These are phyloP conservation scores for Fusarium humuli DNA, from an alignment of 2,329 filamentous ascomycete species.

Conservation along the genomic window DNA sequence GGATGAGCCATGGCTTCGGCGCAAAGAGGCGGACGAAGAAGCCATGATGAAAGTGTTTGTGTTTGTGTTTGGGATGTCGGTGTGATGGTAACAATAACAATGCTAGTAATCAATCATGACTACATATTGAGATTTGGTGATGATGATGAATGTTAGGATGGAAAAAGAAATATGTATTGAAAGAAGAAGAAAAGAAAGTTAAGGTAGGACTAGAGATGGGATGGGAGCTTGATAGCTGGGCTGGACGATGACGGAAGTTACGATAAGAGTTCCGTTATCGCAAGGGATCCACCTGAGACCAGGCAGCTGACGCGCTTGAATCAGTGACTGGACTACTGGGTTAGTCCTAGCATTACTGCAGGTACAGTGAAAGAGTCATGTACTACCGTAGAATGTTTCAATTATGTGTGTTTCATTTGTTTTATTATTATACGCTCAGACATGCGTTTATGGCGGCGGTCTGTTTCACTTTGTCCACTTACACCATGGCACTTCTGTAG, in stretches of 20 bases:
- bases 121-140: slow-evolving; percentile 39
- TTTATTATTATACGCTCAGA: background rate
- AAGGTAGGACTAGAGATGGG: slow-evolving; percentile 1
- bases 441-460: background rate
- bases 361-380: background rate
- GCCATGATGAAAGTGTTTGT: slow-evolving; percentile 48
- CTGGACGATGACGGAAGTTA: slow-evolving; percentile 34
- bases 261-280: slow-evolving; percentile 43
- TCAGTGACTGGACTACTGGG: slow-evolving; percentile 5
- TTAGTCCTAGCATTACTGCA: background rate
- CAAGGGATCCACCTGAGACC: slow-evolving; percentile 3
- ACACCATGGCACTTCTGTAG: background rate
- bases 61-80: background rate
- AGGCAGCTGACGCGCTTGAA: slow-evolving; percentile 34
- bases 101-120: slow-evolving; percentile 27
- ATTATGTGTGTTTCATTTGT: background rate
- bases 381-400: background rate
- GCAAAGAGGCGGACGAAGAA: slow-evolving; percentile 52
- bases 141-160: slow-evolving; percentile 11
- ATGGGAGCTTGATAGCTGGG: slow-evolving; percentile 35
- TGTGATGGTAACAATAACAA: background rate
- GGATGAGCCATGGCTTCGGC: slow-evolving; percentile 54
- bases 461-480: background rate
- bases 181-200: slow-evolving; percentile 18
- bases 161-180: background rate